phyloP scores from a whole-genome alignment of 2,329 filamentous ascomycete genomes.

The Aschersonia sp. region DNA sequence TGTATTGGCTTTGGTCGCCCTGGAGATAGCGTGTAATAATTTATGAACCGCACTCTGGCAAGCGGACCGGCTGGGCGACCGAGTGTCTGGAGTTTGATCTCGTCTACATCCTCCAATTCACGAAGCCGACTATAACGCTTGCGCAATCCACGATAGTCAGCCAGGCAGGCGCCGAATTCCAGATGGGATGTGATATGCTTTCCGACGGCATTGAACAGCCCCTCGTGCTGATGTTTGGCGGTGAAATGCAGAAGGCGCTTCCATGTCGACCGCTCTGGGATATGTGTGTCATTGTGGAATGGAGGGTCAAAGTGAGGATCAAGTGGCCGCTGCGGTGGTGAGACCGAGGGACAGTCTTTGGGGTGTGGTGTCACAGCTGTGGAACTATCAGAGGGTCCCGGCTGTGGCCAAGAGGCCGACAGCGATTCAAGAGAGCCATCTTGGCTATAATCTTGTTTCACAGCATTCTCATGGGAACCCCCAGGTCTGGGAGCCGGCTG shows the following conservation, averaged over 20 bases:
- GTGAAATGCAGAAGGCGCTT: slow-evolving; percentile 60
- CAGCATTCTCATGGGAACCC: background rate
- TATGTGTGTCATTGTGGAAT: slow-evolving; percentile 59
- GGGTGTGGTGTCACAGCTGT: background rate
- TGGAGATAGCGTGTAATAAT: slow-evolving; percentile 81
- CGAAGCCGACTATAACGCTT: slow-evolving; percentile 55
- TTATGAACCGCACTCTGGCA: slow-evolving; percentile 60
- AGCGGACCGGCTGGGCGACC: slow-evolving; percentile 11
- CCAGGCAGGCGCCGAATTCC: slow-evolving; percentile 69
- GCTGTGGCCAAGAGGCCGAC: slow-evolving; percentile 6
- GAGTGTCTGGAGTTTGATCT: slow-evolving; percentile 20
- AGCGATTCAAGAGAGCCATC: background rate
- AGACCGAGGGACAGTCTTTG: background rate
- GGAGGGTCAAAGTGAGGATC: slow-evolving; percentile 62
- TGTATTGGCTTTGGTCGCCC: slow-evolving; percentile 44
- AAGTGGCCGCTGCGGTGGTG: slow-evolving; percentile 7
- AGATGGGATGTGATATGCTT: slow-evolving; percentile 66
- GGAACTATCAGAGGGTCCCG: slow-evolving; percentile 8
- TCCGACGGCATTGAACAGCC: slow-evolving; percentile 53
- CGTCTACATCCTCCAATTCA: slow-evolving; percentile 56
- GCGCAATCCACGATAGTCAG: slow-evolving; percentile 59
- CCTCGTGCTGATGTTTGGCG: slow-evolving; percentile 61
- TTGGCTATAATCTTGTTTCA: background rate
- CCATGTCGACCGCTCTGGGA: slow-evolving; percentile 56
- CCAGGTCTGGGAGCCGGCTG: slow-evolving; percentile 21